Evolutionary conservation across 2,329 filamentous ascomycete species (phyloP).

Genomic region (Microcyclospora pomicola): DNA sequence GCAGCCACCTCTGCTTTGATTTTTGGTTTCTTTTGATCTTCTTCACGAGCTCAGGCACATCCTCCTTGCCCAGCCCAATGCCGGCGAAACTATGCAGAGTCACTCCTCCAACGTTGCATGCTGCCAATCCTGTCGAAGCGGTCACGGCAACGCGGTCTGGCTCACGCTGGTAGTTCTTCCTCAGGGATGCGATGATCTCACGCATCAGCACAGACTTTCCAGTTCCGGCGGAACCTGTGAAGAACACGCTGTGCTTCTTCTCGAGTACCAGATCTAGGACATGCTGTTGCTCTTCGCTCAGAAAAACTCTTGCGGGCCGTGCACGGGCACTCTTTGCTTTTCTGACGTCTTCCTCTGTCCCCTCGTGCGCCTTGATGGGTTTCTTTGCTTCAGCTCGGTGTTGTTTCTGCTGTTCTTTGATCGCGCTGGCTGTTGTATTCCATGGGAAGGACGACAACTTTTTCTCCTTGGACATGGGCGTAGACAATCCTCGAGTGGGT

Average conservation of each 20-base stretch:
- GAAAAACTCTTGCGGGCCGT: conserved; percentile 45
- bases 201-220: conserved; percentile 94
- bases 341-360: conserved; percentile 34
- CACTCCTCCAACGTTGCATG: conserved; percentile 91
- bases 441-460: conserved; percentile 39
- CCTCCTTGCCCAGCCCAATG: conserved; percentile 88
- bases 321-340: conserved; percentile 32
- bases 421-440: conserved; percentile 59
- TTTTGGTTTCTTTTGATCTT: conserved; percentile 85
- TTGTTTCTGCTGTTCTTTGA: conserved; percentile 66
- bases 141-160: conserved; percentile 82
- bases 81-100: conserved; percentile 93
- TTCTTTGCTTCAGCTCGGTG: conserved; percentile 50
- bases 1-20: conserved; percentile 75
- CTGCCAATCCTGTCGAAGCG: conserved; percentile 87
- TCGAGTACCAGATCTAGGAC: conserved; percentile 74
- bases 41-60: conserved; percentile 63
- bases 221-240: conserved; percentile 86
- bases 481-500: conserved; percentile 11
- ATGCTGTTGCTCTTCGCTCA: conserved; percentile 76
- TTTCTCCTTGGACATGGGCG: conserved; percentile 31
- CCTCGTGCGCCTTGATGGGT: conserved; percentile 32
- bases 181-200: conserved; percentile 71
- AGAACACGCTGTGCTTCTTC: conserved; percentile 79
- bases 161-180: conserved; percentile 60